These are phyloP conservation scores for Malus hybrid DNA, from an alignment of 331 rosid genomes.

Conservation along the genomic window DNA sequence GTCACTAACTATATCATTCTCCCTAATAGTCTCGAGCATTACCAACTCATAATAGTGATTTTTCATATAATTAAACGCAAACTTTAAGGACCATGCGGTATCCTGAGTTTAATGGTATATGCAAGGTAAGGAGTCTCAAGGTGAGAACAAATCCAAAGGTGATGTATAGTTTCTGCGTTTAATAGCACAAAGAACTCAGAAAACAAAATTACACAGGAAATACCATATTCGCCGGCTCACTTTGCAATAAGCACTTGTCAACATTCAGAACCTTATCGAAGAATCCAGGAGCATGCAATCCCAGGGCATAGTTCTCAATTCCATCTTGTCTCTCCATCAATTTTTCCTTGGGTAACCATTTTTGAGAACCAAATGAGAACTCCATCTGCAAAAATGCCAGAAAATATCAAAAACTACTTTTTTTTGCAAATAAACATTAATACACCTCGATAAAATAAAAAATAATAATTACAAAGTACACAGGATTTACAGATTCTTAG, in stretches of 20 bases:
- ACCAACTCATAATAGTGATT: background rate
- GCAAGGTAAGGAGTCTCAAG: background rate
- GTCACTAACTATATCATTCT: too few relatives aligned
- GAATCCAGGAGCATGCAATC: conserved; percentile 38
- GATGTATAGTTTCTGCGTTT: background rate
- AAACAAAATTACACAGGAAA: background rate
- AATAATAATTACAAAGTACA: background rate
- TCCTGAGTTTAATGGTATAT: background rate
- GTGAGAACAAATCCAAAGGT: background rate
- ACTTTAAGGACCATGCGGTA: background rate
- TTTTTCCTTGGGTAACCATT: conserved; percentile 64
- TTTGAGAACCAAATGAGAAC: conserved; percentile 76
- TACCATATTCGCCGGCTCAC: conserved; percentile 78
- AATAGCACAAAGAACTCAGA: background rate
- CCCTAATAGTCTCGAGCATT: background rate
- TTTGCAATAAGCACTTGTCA: conserved; percentile 81
- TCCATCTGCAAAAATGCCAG: conserved; percentile 61
- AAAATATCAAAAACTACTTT: conserved; percentile 2
- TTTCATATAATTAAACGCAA: background rate
- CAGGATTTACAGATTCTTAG: background rate
- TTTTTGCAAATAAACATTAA: background rate
- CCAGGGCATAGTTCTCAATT: conserved; percentile 24
- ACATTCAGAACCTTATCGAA: conserved; percentile 74
- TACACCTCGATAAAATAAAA: background rate
- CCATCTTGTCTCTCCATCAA: conserved; percentile 37